These are phyloP conservation scores for Clavispora fructus DNA, from an alignment of 805 yeast species.

Conservation along the genomic window DNA sequence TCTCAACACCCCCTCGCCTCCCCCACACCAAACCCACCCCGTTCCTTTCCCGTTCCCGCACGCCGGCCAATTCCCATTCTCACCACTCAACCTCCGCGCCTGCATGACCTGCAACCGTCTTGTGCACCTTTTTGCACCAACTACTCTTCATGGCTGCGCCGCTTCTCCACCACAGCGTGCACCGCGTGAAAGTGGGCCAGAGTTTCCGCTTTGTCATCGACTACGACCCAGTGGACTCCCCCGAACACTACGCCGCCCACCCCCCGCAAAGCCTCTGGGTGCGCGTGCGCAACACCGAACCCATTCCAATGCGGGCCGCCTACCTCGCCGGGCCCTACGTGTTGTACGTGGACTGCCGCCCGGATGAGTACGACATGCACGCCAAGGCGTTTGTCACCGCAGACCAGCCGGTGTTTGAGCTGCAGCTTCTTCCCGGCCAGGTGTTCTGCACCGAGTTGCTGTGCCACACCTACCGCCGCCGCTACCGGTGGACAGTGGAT, in stretches of 20 bases:
- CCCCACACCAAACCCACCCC: too few species aligned
- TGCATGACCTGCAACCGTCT: neutral
- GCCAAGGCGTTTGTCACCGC: slow-evolving; percentile 58
- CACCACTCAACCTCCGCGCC: too few species aligned
- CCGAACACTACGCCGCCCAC: slow-evolving; percentile 11
- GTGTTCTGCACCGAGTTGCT: slow-evolving; percentile 55
- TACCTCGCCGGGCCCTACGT: slow-evolving; percentile 86
- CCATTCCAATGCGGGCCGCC: slow-evolving; percentile 71
- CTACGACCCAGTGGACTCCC: slow-evolving; percentile 9
- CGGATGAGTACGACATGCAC: slow-evolving; percentile 55
- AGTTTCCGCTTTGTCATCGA: slow-evolving; percentile 9
- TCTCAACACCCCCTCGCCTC: too few species aligned
- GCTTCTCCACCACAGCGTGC: slow-evolving; percentile 11
- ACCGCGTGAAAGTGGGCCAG: slow-evolving; percentile 14
- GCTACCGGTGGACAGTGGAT: slow-evolving; percentile 75
- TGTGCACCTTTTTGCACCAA: neutral
- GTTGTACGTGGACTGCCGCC: slow-evolving; percentile 75
- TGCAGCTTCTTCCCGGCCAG: slow-evolving; percentile 68
- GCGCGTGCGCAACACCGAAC: slow-evolving; percentile 66
- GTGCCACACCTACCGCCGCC: slow-evolving; percentile 54
- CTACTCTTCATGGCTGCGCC: slow-evolving; percentile 4
- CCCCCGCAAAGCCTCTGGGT: slow-evolving; percentile 39
- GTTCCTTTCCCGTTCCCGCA: too few species aligned
- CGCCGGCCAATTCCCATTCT: too few species aligned
- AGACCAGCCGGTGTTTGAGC: slow-evolving; percentile 72